Base-by-base conservation (phyloP, 2,329 filamentous ascomycete genomes). In the Pestalotiopsis sp. region DNA sequence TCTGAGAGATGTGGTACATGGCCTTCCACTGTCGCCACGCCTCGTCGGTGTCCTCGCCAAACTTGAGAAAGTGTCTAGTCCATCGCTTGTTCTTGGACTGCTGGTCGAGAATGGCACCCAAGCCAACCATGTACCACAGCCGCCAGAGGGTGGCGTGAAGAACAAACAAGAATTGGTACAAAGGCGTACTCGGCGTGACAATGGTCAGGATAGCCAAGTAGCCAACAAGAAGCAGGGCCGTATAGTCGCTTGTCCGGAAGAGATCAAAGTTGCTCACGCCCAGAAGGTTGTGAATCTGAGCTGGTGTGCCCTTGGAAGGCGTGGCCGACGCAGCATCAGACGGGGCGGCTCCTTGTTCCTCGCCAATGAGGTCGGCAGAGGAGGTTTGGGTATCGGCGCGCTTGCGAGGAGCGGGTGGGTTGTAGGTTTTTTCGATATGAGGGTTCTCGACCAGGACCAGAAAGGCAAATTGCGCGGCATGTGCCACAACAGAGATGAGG, bases 1-100 rank as follows among this genome's bases (percentile, higher is more conserved):
- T 90, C 88, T 95, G 95, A 81, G 93, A 97, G 73, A 98, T 86
- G 78, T 99, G 94, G 76, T 98, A 98, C 76, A 97, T 90, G 40
- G 92, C 94, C 82, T 98, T 98, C 96, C 96, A 99, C 79, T 99
- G 95, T 68, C 92, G 91, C 96, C 96, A 99, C 4, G 95, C 95
- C 81, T 98, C 96, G 70, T 92, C 91, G 3, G 91, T 91, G 70
- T 89, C 94, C 79, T 98, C 96, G 70, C 96, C 96, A 76, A 92
- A 98, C 80, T 99, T 99, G 82, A 99, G 89, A 78, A 98, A 99
- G 83, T 99, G 96, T 31, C 96, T 90, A 17, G 95, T 98, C 94
- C 96, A 98, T 80, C 92, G 90, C 83, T 98, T 98, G 81, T 91
- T 90, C 76, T 92, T 91, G 23, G 95, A 98, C 80, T 99, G 96